Evolutionary conservation across 768 basidiomycete genomes (phyloP).

Genomic region (Kondoa subrosea): DNA sequence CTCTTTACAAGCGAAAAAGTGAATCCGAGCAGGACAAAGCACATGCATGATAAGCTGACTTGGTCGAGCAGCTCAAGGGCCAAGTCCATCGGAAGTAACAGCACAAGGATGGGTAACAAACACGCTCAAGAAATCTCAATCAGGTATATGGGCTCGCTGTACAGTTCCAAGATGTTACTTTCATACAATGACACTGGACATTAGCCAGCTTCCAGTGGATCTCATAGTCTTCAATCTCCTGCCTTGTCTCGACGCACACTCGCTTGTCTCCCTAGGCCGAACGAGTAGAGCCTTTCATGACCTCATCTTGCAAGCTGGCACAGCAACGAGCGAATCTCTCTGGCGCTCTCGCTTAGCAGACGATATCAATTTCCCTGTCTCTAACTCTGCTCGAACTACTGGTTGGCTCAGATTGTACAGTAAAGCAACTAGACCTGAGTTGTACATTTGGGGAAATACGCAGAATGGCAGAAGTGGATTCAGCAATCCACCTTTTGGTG

Average conservation of each 20-base stretch:
- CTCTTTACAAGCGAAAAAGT: no score
- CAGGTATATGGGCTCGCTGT: no score
- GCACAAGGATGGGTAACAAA: no score
- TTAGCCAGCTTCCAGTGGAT: conserved; percentile 9
- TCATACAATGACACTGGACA: no score
- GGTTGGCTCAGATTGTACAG: conserved; percentile 70
- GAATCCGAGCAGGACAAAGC: background rate
- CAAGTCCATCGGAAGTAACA: no score
- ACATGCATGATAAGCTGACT: conserved; percentile 9
- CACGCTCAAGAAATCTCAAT: no score
- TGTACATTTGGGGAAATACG: conserved; percentile 39
- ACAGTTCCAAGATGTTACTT: no score
- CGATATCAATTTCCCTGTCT: conserved; percentile 17
- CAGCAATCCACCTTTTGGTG: conserved; percentile 26
- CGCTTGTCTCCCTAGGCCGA: conserved; percentile 3
- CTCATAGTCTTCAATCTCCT: conserved; percentile 10
- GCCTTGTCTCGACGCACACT: conserved; percentile 9
- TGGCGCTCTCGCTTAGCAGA: conserved; percentile 13
- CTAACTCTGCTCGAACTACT: conserved; percentile 50
- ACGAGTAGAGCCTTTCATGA: conserved; percentile 9
- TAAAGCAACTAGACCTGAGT: conserved; percentile 38
- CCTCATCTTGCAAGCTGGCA: conserved; percentile 4
- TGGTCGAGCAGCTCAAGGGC: no score
- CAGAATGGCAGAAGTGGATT: conserved; percentile 41
- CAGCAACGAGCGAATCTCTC: conserved; percentile 8